Base-by-base conservation (phyloP, 2,329 filamentous ascomycete genomes). In the Dothiorella sarmentorum region DNA sequence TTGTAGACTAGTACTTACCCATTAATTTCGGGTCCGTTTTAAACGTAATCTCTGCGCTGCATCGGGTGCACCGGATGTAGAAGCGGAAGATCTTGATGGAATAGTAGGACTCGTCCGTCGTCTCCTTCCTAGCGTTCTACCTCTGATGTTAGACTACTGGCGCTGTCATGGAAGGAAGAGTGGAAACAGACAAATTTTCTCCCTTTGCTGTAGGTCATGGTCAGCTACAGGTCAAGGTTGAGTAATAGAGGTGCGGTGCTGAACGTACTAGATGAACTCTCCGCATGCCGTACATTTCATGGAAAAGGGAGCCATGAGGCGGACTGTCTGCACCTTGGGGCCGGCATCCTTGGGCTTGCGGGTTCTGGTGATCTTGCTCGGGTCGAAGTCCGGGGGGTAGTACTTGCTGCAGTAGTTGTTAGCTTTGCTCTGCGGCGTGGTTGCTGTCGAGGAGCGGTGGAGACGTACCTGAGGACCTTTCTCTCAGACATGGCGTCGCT, bases 71-170 rank as follows among this genome's bases (percentile, higher is more conserved):
- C 7, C 90, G 83, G 67, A 74, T 95, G 75, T 92, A 94, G 79
- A 97, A 97, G 27, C 88, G 85, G 76, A 87, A 94, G 63, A 96
- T 91, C 61, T 90, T 85, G 62, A 97, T 95, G 51, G 84, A 84
- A 45, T 96, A 85, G 76, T 99, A 99, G 65, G 88, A 89, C 67
- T 97, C 89, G 18, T 94, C 89, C 0, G 90, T 91, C 0, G 89
- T 96, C 70, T 97, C 91, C 70, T 99, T 99, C 33, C 90, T 83
- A 2, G 91, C 88, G 75, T 97, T 97, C 82, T 97, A 97, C 69
- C 97, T 97, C 61, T 92, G 85, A 0, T 92, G 92, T 66, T 91
- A 90, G 80, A n/a, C n/a, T n/a, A n/a, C n/a, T n/a, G n/a, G n/a
- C n/a, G n/a, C n/a, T n/a, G n/a, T n/a, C n/a, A n/a, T n/a, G n/a